A percentile compares a stretch with the other conserved stretches of the same genome.
Evolutionary conservation across 1,139 yeast genomes (phyloP).

Genomic region (Kurtzmaniella natalensis): DNA sequence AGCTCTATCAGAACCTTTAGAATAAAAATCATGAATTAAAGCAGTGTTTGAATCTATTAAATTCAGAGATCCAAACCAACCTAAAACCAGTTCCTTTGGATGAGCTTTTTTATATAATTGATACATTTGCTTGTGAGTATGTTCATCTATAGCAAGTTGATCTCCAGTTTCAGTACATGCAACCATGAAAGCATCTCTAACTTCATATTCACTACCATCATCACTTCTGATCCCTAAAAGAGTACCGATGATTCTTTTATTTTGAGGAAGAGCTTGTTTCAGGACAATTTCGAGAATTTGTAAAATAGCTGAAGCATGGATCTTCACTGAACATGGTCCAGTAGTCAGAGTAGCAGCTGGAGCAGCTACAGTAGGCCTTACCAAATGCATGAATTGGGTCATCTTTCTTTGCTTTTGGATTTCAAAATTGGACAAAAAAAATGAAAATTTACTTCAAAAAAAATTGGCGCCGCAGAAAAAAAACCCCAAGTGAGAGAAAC

Average conservation of each 20-base stretch:
- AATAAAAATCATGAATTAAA: slow-evolving; percentile 81
- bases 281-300: slow-evolving; percentile 55
- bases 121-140: slow-evolving; percentile 66
- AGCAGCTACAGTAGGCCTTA: slow-evolving; percentile 55
- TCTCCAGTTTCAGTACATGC: slow-evolving; percentile 78
- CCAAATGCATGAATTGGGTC: slow-evolving; percentile 47
- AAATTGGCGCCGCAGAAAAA: background rate
- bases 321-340: slow-evolving; percentile 47
- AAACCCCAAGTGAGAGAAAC: too few species aligned
- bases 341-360: slow-evolving; percentile 47
- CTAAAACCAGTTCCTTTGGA: slow-evolving; percentile 76
- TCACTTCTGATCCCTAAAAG: slow-evolving; percentile 79
- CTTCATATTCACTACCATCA: slow-evolving; percentile 75
- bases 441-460: background rate
- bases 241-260: slow-evolving; percentile 75
- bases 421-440: background rate
- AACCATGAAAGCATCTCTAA: slow-evolving; percentile 76
- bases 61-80: slow-evolving; percentile 77
- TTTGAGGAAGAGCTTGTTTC: slow-evolving; percentile 37
- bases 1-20: slow-evolving; percentile 65
- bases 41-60: slow-evolving; percentile 71
- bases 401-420: slow-evolving; percentile 6
- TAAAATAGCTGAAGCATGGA: slow-evolving; percentile 70
- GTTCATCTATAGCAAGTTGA: slow-evolving; percentile 71
- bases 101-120: slow-evolving; percentile 74